Evolutionary conservation across 1,284 basidiomycete genomes (phyloP).

Genomic region (Ustilago trichophora): DNA sequence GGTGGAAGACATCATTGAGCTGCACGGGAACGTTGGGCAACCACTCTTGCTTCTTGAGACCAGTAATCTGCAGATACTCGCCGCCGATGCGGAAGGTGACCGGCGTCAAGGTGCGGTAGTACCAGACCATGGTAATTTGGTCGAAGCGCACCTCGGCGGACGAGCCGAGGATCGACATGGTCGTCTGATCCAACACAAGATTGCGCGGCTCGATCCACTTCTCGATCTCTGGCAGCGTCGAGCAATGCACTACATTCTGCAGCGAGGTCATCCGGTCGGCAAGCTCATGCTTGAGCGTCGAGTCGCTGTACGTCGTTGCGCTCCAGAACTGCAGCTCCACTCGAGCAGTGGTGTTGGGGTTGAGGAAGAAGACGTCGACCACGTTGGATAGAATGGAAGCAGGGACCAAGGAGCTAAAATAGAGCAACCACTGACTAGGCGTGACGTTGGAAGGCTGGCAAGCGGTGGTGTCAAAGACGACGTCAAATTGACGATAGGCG

Average conservation of each 20-base stretch:
- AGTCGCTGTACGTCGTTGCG: conserved; percentile 21
- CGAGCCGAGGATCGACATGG: conserved; percentile 45
- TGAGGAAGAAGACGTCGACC: conserved; percentile 53
- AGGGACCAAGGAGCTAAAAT: conserved; percentile 55
- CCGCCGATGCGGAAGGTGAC: conserved; percentile 57
- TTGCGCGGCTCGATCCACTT: conserved; percentile 54
- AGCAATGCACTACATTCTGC: conserved; percentile 37
- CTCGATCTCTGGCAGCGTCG: conserved; percentile 50
- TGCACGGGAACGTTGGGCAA: conserved; percentile 30
- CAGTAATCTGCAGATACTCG: conserved; percentile 59
- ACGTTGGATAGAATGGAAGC: conserved; percentile 46
- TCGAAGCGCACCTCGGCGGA: conserved; percentile 46
- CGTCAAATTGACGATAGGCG: conserved; percentile 46
- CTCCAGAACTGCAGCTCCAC: conserved; percentile 43
- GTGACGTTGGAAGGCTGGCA: conserved; percentile 43
- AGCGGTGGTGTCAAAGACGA: conserved; percentile 55
- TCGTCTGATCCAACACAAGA: conserved; percentile 46
- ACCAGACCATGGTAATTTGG: conserved; percentile 61
- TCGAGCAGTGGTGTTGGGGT: conserved; percentile 51
- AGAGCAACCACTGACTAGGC: conserved; percentile 57
- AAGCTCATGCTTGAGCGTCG: conserved; percentile 29
- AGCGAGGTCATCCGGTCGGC: conserved; percentile 33
- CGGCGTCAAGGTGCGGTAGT: conserved; percentile 58
- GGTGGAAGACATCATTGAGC: conserved; percentile 60
- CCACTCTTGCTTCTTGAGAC: conserved; percentile 56